phyloP scores from a whole-genome alignment of 257 asterid species.

The Solanum neorickii region DNA sequence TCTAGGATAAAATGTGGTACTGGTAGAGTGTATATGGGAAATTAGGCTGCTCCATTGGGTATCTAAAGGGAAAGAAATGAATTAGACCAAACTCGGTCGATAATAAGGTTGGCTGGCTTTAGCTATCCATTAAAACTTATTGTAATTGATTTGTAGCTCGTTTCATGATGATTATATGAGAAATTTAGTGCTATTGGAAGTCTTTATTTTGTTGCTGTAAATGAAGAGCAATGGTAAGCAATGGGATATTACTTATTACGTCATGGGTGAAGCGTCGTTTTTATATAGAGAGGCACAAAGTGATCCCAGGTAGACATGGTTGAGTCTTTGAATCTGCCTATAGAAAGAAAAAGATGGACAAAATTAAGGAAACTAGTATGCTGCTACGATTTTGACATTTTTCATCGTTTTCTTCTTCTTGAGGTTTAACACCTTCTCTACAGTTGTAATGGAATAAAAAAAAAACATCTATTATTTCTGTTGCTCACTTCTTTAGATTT shows the following conservation, averaged over 20 bases:
- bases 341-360: not conserved
- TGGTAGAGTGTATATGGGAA: not conserved
- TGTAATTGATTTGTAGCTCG: not conserved
- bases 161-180: not conserved
- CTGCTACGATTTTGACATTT: not conserved
- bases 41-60: not conserved
- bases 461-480: not conserved
- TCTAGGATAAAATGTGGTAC: not conserved
- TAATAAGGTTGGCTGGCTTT: not conserved
- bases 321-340: not conserved
- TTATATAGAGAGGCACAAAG: not conserved
- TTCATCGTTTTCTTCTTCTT: not conserved
- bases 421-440: not conserved
- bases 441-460: not conserved
- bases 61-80: not conserved
- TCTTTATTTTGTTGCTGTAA: not conserved
- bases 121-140: not conserved
- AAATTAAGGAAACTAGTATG: not conserved
- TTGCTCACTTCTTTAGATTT: not conserved
- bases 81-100: not conserved
- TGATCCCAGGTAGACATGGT: not conserved
- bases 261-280: not conserved
- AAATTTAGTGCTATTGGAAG: not conserved
- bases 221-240: not conserved
- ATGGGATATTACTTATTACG: not conserved